A percentile compares a stretch with the other conserved stretches of the same genome.
Conservation (phyloP, 23 red algal species). For the Agarophyton chilense region DNA sequence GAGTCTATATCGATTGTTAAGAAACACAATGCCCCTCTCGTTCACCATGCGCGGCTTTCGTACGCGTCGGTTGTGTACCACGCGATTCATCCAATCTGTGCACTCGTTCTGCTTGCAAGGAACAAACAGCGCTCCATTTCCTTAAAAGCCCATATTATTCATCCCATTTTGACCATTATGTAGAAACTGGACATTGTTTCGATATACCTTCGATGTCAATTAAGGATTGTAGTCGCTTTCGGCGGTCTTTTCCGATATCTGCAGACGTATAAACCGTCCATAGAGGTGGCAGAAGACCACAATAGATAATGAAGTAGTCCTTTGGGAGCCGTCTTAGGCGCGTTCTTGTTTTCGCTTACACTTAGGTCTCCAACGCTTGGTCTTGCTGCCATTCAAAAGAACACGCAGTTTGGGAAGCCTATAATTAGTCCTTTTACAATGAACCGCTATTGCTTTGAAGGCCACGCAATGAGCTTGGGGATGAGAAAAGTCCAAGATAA, state of each 20-base stretch:
- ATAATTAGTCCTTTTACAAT: not conserved
- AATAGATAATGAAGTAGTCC: constrained; percentile 7
- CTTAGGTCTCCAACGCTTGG: not conserved
- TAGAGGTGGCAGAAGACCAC: constrained; percentile 41
- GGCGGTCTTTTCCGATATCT: constrained; percentile 10
- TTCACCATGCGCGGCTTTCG: no score
- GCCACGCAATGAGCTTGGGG: constrained; percentile 13
- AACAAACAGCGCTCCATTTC: no score
- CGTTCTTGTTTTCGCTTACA: not conserved
- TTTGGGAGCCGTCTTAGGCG: constrained; percentile 32
- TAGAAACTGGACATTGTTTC: not conserved
- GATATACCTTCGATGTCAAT: constrained; percentile 16
- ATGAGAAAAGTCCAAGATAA: not conserved
- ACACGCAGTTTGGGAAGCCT: constrained; percentile 30
- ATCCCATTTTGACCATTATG: constrained; percentile 7
- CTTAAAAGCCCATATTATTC: no score
- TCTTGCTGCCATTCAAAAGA: constrained; percentile 46
- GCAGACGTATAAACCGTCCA: constrained; percentile 22
- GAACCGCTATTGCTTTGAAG: not conserved
- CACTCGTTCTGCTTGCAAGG: no score
- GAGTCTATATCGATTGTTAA: no score
- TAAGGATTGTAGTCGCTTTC: constrained; percentile 10
- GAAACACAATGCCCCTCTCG: no score
- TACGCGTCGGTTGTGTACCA: no score
- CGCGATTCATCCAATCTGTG: no score